Conservation (phyloP, 345 rosid species). For the Arabidopsis thaliana region DNA sequence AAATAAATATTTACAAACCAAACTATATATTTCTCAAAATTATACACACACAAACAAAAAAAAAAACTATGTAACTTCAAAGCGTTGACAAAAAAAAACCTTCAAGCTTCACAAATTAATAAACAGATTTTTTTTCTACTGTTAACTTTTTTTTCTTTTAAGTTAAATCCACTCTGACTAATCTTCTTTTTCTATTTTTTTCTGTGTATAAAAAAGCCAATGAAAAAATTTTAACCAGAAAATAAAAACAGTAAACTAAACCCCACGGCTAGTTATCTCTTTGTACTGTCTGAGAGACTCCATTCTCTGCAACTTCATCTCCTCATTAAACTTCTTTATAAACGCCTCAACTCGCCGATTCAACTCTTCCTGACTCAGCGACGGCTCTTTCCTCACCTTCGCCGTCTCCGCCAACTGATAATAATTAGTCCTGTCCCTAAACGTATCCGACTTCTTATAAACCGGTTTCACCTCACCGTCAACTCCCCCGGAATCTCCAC, state of each 20-base stretch:
- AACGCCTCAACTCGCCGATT: slow-evolving; percentile 85
- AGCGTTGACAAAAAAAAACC: not conserved
- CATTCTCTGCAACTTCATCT: slow-evolving; percentile 85
- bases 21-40: not conserved
- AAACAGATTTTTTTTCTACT: not conserved
- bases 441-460: slow-evolving; percentile 69
- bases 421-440: slow-evolving; percentile 66
- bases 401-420: slow-evolving; percentile 41
- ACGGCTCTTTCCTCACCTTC: slow-evolving; percentile 64
- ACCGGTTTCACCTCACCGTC: slow-evolving; percentile 25
- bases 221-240: not conserved
- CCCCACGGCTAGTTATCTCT: slow-evolving; percentile 54
- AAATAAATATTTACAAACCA: slow-evolving; percentile 9
- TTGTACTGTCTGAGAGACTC: slow-evolving; percentile 69
- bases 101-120: slow-evolving; percentile 31
- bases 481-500: slow-evolving; percentile 20
- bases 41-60: not conserved
- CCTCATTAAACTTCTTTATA: slow-evolving; percentile 77
- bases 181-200: not conserved
- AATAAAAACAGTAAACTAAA: not conserved
- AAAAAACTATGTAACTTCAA: not conserved
- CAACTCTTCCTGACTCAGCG: slow-evolving; percentile 84
- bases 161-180: not conserved
- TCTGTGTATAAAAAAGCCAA: slow-evolving; percentile 6
- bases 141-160: not conserved